Evolutionary conservation across 1,284 basidiomycete species (phyloP).

Genomic region (Apiotrichum sp.): DNA sequence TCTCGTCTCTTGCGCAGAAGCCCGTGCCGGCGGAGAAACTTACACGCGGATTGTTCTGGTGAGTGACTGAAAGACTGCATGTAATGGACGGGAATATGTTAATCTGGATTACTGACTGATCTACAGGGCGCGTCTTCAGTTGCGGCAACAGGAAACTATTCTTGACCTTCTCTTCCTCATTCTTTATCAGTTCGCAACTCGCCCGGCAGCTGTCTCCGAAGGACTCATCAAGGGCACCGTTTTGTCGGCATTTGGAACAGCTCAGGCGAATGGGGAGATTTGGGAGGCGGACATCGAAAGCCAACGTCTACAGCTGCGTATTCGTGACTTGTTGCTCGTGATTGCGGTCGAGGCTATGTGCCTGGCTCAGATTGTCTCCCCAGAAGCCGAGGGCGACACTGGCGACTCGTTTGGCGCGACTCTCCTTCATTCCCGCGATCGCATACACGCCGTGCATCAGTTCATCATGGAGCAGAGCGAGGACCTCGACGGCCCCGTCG

Average conservation of each 20-base stretch:
- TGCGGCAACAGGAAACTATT: slow-evolving; percentile 33
- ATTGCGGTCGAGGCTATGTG: slow-evolving; percentile 36
- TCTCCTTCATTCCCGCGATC: slow-evolving; percentile 25
- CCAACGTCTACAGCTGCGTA: slow-evolving; percentile 21
- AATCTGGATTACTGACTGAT: too few relatives aligned
- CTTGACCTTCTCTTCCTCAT: slow-evolving; percentile 38
- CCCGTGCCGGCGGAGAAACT: slow-evolving; percentile 16
- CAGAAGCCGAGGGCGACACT: slow-evolving; percentile 12
- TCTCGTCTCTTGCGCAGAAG: slow-evolving; percentile 32
- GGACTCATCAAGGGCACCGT: slow-evolving; percentile 33
- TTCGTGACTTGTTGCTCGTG: slow-evolving; percentile 34
- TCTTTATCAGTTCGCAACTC: slow-evolving; percentile 30
- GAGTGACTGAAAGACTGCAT: slow-evolving; percentile 2
- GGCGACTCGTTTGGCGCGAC: slow-evolving; percentile 20
- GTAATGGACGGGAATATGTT: too few relatives aligned
- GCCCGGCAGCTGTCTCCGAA: slow-evolving; percentile 32
- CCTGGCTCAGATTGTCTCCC: slow-evolving; percentile 28
- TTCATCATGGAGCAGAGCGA: slow-evolving; percentile 31
- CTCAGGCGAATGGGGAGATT: slow-evolving; percentile 35
- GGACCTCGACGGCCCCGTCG: slow-evolving; percentile 13
- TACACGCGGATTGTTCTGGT: slow-evolving; percentile 30
- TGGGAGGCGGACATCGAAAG: slow-evolving; percentile 34
- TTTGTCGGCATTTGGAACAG: slow-evolving; percentile 35
- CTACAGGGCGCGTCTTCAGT: slow-evolving; percentile 34
- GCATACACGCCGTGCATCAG: slow-evolving; percentile 28